Base-by-base conservation (phyloP, 345 rosid genomes). In the Arabis hirsuta region DNA sequence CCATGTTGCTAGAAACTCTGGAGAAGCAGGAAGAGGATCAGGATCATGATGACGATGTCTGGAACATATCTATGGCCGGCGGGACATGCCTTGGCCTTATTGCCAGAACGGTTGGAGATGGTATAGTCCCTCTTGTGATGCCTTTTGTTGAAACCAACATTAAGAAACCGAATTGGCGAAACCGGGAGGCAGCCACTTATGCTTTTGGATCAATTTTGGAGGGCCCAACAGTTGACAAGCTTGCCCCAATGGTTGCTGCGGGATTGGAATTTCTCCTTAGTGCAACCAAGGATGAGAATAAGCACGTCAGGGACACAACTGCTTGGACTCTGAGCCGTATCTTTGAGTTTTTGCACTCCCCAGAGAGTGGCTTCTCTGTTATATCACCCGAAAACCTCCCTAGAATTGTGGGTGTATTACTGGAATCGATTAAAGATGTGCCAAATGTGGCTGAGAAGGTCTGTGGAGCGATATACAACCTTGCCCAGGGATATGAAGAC, bases 61-160 rank as follows among this genome's bases (percentile, higher is more conserved):
- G 99, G 98, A 90, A 91, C 76, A 80, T 95, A 60, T 84, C 99
- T 11, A 95, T 95, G 99, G 96, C 99, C 14, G 97, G 99, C 7
- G 99, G 97, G 51, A 95, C 99, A 4, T 95, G 99, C 78, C 85
- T 95, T 8, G 95, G 96, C 48, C 97, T 95, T 73, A 96, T 91
- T 79, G 84, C 97, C 44, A 85, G 96, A 81, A 89, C 99, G 1
- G 99, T 95, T 78, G 99, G 96, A 48, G 89, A 91, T 79, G 85
- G 82, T 54, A 77, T 91, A 54, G 91, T 95, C 65, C 90, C 92
- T 58, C 90, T 94, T 57, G 99, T 91, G 54, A 88, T 90, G 93
- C 97, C 97, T 46, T 95, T 91, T 64, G 93, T 91, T 57, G 96
- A 95, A 80, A 73, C 73, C 26, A 88, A 91, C 80, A 91, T 95